phyloP scores from a whole-genome alignment of 2,329 filamentous ascomycete genomes.

The Cercospora berteroae region DNA sequence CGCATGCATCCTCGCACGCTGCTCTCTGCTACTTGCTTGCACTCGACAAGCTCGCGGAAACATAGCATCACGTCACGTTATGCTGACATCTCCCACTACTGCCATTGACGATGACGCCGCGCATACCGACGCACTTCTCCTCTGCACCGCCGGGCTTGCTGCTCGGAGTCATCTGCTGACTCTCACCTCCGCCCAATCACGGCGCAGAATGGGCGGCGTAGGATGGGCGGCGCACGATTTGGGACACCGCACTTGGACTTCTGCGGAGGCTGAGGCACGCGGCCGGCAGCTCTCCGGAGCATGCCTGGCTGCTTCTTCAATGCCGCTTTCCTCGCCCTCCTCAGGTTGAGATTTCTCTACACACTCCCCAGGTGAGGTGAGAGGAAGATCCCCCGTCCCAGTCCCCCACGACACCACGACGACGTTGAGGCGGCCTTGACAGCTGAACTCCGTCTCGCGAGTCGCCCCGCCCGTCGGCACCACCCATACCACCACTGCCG shows the following conservation, averaged over 20 bases:
- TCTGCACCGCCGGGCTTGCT: not conserved
- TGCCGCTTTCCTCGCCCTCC: constrained; percentile 13
- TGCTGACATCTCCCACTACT: not conserved
- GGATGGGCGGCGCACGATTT: not conserved
- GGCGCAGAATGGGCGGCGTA: not conserved
- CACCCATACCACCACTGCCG: not conserved
- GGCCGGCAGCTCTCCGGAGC: not conserved
- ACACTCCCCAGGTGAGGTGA: not conserved
- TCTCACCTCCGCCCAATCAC: not conserved
- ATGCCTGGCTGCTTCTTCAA: constrained; percentile 8
- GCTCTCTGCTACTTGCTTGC: not conserved
- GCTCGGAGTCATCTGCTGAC: not conserved
- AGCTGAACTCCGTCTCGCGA: constrained; percentile 18
- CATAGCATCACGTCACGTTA: not conserved
- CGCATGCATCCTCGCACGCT: not conserved
- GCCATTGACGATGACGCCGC: not conserved
- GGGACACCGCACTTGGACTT: not conserved
- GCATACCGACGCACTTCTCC: not conserved
- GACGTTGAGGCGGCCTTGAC: constrained; percentile 14
- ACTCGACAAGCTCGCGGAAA: not conserved
- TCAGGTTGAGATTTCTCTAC: constrained; percentile 1
- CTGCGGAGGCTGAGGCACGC: not conserved
- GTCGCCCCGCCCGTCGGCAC: not conserved
- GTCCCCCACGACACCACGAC: constrained; percentile 6
- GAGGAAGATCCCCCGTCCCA: not conserved